Evolutionary conservation across 129 eudicot genomes (phyloP).

Genomic region (Flaveria brownii): DNA sequence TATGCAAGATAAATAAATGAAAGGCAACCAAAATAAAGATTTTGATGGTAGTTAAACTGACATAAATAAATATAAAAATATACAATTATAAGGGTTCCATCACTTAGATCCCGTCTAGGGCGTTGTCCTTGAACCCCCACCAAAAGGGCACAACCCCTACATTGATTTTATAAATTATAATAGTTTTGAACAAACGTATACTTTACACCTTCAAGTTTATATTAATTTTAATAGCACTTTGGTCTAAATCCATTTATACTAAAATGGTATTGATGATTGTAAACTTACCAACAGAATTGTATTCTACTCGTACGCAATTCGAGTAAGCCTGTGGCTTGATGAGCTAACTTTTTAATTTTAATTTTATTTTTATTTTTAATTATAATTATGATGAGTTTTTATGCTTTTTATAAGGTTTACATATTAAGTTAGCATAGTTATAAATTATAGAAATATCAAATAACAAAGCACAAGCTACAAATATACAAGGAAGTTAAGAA

Average conservation of each 20-base stretch:
- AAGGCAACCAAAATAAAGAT: constrained; percentile 25
- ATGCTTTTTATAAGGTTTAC: background rate
- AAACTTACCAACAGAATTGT: background rate
- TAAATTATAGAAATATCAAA: background rate
- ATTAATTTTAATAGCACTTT: too few species aligned
- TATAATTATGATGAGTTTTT: background rate
- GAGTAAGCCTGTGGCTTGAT: background rate
- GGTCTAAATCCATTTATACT: too few species aligned
- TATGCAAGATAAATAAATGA: constrained; percentile 3
- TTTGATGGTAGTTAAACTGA: constrained; percentile 15
- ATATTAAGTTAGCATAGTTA: background rate
- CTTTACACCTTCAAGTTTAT: too few species aligned
- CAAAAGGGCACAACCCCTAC: too few species aligned
- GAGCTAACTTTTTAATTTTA: background rate
- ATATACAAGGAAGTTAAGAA: background rate
- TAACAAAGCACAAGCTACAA: background rate
- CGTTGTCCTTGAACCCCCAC: too few species aligned
- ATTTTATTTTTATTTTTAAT: background rate
- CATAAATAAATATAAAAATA: constrained; percentile 17
- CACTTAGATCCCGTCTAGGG: too few species aligned
- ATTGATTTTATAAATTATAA: too few species aligned
- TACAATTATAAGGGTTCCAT: background rate
- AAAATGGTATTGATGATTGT: too few species aligned
- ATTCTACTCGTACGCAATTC: background rate
- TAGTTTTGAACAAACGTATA: too few species aligned